Evolutionary conservation across 495 filamentous ascomycete genomes (phyloP), one percentile per base, ranked within the genome.

Genomic region (Aspergillus sclerotiicarbonarius): DNA sequence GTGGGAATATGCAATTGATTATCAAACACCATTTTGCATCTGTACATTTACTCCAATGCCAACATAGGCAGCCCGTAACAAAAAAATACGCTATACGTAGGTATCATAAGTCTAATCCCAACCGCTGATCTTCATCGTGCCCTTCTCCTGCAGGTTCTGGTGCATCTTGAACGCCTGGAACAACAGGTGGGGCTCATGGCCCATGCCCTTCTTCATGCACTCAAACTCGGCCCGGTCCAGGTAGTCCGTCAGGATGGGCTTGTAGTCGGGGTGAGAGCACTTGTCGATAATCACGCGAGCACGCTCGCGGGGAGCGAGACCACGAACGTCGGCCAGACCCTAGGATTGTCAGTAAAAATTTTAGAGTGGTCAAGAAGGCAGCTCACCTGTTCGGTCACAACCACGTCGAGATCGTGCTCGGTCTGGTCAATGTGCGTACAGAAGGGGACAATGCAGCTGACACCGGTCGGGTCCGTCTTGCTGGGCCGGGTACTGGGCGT

Each of bases 371-470:
- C 51, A 10, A 30, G 7, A 21, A 33, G 35, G 8, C 21, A 19
- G 50, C 51, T 4, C 61, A 71, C 74, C 64, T 88, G 85, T 75
- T 96, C 91, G 3, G 91, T 96, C 8, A 96, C 91, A 51, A 95
- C 71, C 15, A 95, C 84, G 62, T 96, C 91, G 41, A 96, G 81
- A 70, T 91, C 91, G 72, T 95, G 91, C 77, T 95, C 91, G 0
- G 91, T 95, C 81, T 94, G 91, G 73, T 96, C 91, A 61, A 96
- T 80, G 76, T 96, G 91, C 7, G 91, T 95, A 71, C 88, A 90
- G 89, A 95, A 92, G 48, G 91, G 90, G 32, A 96, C 90, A 62
- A 96, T 93, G 76, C 90, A 94, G 67, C 79, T 85, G 50, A 96
- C 83, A 65, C 91, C 91, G 53, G 85, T 84, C 15, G 90, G 90